phyloP scores from a whole-genome alignment of 805 yeast genomes.

The Candida adriatica region DNA sequence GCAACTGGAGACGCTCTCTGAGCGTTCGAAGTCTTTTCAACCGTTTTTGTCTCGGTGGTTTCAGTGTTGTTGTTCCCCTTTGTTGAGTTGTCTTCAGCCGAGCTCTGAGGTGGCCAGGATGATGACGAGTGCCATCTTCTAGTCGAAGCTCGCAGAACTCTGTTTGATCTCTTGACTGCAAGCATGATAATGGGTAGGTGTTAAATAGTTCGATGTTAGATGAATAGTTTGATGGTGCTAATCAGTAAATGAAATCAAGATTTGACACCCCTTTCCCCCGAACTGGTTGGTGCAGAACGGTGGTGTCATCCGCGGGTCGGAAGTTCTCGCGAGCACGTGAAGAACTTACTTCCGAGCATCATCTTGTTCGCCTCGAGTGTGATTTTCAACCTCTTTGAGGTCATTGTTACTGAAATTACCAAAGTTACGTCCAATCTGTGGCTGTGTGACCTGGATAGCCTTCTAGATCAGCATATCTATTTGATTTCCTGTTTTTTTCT shows the following conservation, averaged over 20 bases:
- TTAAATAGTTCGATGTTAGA: slow-evolving; percentile 3
- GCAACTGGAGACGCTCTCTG: too few species aligned
- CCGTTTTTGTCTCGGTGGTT: too few species aligned
- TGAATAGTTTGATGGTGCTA: too few species aligned
- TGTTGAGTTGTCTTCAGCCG: slow-evolving; percentile 6
- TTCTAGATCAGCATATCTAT: too few species aligned
- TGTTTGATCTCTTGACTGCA: not conserved
- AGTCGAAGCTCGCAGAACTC: slow-evolving; percentile 1
- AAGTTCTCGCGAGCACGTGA: not conserved
- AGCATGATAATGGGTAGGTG: not conserved
- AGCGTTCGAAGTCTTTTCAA: too few species aligned
- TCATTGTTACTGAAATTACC: too few species aligned
- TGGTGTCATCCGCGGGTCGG: not conserved
- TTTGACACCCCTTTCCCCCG: slow-evolving; percentile 7
- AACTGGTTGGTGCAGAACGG: not conserved
- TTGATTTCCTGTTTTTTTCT: too few species aligned
- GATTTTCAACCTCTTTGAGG: too few species aligned
- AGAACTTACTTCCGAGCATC: not conserved
- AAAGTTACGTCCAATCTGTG: too few species aligned
- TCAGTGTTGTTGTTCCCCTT: slow-evolving; percentile 5
- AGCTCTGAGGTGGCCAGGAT: slow-evolving; percentile 12
- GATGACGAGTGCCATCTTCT: slow-evolving; percentile 17
- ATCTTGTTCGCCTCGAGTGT: too few species aligned
- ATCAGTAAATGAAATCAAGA: too few species aligned
- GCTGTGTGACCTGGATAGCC: too few species aligned